Conservation (phyloP, 306 rosid genomes). For the Argentina anserina region DNA sequence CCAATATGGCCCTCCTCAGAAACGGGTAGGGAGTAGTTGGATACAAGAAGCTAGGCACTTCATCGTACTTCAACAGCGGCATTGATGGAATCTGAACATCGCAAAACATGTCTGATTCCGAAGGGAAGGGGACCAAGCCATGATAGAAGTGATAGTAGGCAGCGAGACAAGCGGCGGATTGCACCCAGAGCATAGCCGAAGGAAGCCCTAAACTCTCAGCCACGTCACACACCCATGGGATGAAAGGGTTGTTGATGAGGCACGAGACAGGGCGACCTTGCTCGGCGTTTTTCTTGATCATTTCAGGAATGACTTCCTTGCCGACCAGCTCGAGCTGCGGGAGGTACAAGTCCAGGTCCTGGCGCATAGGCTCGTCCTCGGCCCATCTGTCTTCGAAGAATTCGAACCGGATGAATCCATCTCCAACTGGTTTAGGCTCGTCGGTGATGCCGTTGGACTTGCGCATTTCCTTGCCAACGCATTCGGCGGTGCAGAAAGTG, state of each 20-base stretch:
- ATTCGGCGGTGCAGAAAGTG: slow-evolving; percentile 44
- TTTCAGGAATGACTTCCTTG: slow-evolving; percentile 14
- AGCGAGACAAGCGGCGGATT: slow-evolving; percentile 50
- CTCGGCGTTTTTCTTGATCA: slow-evolving; percentile 35
- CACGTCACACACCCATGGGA: slow-evolving; percentile 66
- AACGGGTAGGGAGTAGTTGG: slow-evolving; percentile 28
- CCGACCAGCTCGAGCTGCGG: slow-evolving; percentile 39
- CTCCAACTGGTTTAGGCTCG: slow-evolving; percentile 33
- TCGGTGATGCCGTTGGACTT: slow-evolving; percentile 37
- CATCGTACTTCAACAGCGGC: slow-evolving; percentile 41
- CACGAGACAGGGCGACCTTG: slow-evolving; percentile 41
- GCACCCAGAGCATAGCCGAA: slow-evolving; percentile 60
- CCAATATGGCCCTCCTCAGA: slow-evolving; percentile 34
- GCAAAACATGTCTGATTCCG: slow-evolving; percentile 33
- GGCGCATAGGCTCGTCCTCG: slow-evolving; percentile 24
- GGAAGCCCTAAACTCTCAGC: slow-evolving; percentile 39
- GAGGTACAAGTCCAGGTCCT: not conserved
- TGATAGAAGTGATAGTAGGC: slow-evolving; percentile 48
- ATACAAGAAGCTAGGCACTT: slow-evolving; percentile 56
- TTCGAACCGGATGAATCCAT: slow-evolving; percentile 51
- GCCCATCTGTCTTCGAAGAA: slow-evolving; percentile 50
- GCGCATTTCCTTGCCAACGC: slow-evolving; percentile 35
- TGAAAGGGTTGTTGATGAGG: slow-evolving; percentile 52
- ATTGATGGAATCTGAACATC: slow-evolving; percentile 42
- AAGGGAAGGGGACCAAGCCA: slow-evolving; percentile 49